A percentile compares a stretch with the other conserved stretches of the same genome.
phyloP scores from a whole-genome alignment of 805 yeast species.

The Saccharomycopsis synnaedendra region DNA sequence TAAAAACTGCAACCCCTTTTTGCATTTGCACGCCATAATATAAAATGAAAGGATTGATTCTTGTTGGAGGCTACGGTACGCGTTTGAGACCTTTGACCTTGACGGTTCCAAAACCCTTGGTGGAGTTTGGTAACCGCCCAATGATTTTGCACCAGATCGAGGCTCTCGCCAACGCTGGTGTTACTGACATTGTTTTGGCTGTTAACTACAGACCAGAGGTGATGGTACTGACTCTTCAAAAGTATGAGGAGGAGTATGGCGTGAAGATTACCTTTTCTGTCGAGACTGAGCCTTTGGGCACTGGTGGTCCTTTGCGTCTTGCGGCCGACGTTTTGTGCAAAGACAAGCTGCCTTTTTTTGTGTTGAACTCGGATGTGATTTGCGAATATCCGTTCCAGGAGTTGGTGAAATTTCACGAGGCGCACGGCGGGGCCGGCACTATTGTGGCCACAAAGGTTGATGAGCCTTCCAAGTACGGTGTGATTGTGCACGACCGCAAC shows the following conservation, averaged over 20 bases:
- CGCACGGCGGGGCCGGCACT: constrained; percentile 97
- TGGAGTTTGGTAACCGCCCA: constrained; percentile 97
- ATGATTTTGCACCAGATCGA: constrained; percentile 98
- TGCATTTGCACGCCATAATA: background rate
- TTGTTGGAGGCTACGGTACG: constrained; percentile 99
- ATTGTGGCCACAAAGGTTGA: constrained; percentile 99
- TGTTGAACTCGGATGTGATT: constrained; percentile 94
- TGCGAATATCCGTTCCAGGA: constrained; percentile 97
- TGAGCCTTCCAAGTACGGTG: constrained; percentile 99
- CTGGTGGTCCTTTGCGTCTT: constrained; percentile 97
- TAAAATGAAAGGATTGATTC: constrained; percentile 87
- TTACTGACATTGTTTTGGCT: constrained; percentile 95
- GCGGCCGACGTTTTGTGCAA: constrained; percentile 90
- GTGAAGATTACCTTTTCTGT: constrained; percentile 93
- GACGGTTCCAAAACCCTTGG: constrained; percentile 92
- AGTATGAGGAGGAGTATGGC: constrained; percentile 92
- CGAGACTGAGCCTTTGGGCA: constrained; percentile 98
- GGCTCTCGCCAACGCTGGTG: constrained; percentile 96
- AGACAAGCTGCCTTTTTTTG: constrained; percentile 95
- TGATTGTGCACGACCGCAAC: constrained; percentile 93
- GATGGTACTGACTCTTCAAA: constrained; percentile 89
- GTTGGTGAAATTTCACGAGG: constrained; percentile 83
- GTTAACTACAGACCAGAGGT: constrained; percentile 99
- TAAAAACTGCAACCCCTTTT: too few species aligned
- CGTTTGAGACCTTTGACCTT: constrained; percentile 97